Percentiles rank a stretch among this genome's conserved stretches.
Evolutionary conservation across 306 rosid species (phyloP).

Genomic region (Rosa chinensis): DNA sequence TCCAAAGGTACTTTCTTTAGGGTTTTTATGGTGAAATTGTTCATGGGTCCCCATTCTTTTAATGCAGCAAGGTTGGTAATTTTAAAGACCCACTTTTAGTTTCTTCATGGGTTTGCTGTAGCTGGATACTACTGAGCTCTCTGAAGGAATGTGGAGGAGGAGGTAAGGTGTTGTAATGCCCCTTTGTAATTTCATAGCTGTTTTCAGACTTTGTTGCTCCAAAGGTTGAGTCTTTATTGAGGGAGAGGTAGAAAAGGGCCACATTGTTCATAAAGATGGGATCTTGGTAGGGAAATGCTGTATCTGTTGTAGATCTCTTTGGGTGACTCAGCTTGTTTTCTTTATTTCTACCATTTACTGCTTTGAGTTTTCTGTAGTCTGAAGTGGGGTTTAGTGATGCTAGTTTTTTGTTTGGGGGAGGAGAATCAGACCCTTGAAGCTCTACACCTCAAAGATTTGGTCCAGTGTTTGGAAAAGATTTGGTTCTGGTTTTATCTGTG

Average conservation of each 20-base stretch:
- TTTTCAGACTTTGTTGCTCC: conserved; percentile 25
- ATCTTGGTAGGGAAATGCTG: conserved; percentile 41
- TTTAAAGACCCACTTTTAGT: conserved; percentile 39
- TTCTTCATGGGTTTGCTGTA: conserved; percentile 43
- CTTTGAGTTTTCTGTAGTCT: conserved; percentile 30
- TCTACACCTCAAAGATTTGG: conserved; percentile 24
- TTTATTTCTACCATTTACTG: conserved; percentile 34
- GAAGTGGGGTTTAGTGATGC: conserved; percentile 26
- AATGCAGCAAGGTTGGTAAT: conserved; percentile 48
- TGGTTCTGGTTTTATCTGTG: conserved; percentile 12
- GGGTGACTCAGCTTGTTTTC: conserved; percentile 28
- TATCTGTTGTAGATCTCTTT: conserved; percentile 47
- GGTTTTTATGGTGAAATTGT: conserved; percentile 31
- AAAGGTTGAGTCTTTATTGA: conserved; percentile 30
- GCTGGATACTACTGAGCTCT: conserved; percentile 25
- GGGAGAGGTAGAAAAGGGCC: conserved; percentile 16
- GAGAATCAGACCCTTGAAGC: conserved; percentile 23
- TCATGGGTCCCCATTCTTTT: conserved; percentile 63
- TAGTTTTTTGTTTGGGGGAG: conserved; percentile 18
- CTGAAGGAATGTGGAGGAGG: conserved; percentile 16
- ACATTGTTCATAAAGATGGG: conserved; percentile 41
- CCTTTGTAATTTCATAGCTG: conserved; percentile 8
- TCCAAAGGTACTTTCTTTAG: conserved; percentile 17
- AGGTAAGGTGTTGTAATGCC: conserved; percentile 26
- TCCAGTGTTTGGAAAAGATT: neutral